Percentiles rank a stretch among this genome's conserved stretches.
phyloP scores from a whole-genome alignment of 164 flowering plant genomes.

The Macadamia integrifolia region DNA sequence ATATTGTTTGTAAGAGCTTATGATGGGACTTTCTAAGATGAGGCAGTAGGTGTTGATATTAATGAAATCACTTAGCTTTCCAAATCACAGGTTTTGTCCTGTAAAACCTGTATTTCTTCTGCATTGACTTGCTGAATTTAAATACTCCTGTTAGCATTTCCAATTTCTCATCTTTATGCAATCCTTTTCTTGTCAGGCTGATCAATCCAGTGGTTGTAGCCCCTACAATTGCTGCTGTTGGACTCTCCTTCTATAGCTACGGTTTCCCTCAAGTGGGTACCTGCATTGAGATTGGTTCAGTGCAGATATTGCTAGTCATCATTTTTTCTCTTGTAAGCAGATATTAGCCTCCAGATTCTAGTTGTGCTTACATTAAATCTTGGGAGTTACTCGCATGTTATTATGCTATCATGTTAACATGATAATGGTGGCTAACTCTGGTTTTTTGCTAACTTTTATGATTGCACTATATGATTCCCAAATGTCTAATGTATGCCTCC shows the following conservation, averaged over 20 bases:
- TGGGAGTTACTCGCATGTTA: background rate
- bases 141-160: background rate
- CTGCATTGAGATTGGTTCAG: slow-evolving; percentile 90
- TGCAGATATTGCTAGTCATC: slow-evolving; percentile 81
- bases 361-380: background rate
- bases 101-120: too few relatives aligned
- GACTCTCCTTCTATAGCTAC: slow-evolving; percentile 95
- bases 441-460: background rate
- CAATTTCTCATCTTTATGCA: slow-evolving; percentile 4
- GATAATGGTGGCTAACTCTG: background rate
- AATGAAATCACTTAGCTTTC: slow-evolving; percentile 1
- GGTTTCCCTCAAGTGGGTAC: slow-evolving; percentile 90
- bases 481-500: slow-evolving; percentile 8
- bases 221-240: slow-evolving; percentile 97
- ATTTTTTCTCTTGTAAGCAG: slow-evolving; percentile 84
- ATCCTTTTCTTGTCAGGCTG: slow-evolving; percentile 45
- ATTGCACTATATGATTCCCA: background rate
- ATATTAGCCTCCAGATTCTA: slow-evolving; percentile 2
- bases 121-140: background rate
- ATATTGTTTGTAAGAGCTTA: too few relatives aligned
- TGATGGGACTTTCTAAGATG: too few relatives aligned
- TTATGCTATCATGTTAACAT: background rate
- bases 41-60: background rate
- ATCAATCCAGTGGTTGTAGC: slow-evolving; percentile 97
- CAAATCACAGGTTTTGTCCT: slow-evolving; percentile 1